A percentile compares a stretch with the other conserved stretches of the same genome.
Evolutionary conservation across 305 asterid species (phyloP).

Genomic region (Lippia alba): DNA sequence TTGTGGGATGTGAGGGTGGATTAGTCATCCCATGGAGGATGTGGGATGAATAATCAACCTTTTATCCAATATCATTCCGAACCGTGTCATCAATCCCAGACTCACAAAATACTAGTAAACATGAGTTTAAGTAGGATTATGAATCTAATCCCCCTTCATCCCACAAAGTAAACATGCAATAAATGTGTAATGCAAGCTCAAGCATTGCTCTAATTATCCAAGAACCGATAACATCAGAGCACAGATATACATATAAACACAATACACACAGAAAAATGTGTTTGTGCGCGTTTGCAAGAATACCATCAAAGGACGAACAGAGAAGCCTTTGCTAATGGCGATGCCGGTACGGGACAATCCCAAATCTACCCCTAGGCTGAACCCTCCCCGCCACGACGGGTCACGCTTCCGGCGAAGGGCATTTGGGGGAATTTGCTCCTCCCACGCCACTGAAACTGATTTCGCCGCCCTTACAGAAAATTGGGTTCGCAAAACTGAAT

Average conservation of each 20-base stretch:
- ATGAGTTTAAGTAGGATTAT: no score
- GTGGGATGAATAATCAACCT: no score
- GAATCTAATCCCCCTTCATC: no score
- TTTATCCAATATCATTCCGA: no score
- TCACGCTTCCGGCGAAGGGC: constrained; percentile 63
- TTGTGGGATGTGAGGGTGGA: no score
- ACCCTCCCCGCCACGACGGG: constrained; percentile 80
- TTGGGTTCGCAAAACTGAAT: constrained; percentile 25
- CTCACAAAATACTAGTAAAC: no score
- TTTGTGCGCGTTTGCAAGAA: constrained; percentile 21
- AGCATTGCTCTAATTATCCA: no score
- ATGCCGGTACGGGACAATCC: constrained; percentile 85
- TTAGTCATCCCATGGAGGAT: no score
- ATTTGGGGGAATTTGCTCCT: constrained; percentile 73
- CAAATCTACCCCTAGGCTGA: constrained; percentile 85
- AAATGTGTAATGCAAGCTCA: no score
- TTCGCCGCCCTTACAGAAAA: constrained; percentile 19
- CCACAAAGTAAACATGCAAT: no score
- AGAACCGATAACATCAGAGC: no score
- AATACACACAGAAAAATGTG: constrained; percentile 15
- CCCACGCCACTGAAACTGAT: constrained; percentile 46
- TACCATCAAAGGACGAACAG: constrained; percentile 72
- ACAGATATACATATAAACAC: constrained; percentile 13
- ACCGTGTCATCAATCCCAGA: no score
- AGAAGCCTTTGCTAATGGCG: constrained; percentile 88